Conservation (phyloP, 148 eudicot species). For the Chenopodium formosanum region DNA sequence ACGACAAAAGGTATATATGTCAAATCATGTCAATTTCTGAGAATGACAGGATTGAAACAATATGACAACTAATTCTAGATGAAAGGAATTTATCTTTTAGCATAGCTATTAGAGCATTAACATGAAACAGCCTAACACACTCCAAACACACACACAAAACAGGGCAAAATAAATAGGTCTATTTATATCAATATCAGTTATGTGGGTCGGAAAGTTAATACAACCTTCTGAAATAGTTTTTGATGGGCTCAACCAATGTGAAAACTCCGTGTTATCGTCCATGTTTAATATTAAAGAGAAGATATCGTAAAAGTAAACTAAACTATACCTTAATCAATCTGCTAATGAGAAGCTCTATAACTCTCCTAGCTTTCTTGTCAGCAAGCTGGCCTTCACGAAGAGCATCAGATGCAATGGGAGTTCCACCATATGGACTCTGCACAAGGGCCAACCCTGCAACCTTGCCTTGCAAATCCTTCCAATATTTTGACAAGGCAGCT, state of each 20-base stretch:
- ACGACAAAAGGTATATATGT: background rate
- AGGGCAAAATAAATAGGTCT: background rate
- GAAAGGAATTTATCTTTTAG: background rate
- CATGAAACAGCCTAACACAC: background rate
- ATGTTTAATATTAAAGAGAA: background rate
- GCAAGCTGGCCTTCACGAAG: constrained; percentile 89
- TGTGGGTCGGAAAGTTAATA: no score
- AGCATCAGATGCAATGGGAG: constrained; percentile 83
- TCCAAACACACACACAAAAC: background rate
- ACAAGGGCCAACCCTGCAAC: constrained; percentile 87
- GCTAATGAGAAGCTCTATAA: constrained; percentile 78
- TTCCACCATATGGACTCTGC: constrained; percentile 94
- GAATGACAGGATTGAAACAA: background rate
- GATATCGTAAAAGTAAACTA: background rate
- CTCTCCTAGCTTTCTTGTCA: constrained; percentile 69
- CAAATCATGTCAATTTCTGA: background rate
- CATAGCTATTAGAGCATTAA: background rate
- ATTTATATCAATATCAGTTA: no score
- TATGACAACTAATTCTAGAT: background rate
- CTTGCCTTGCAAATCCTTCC: constrained; percentile 62
- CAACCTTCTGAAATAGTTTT: background rate
- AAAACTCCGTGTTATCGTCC: background rate
- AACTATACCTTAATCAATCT: constrained; percentile 65
- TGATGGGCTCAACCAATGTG: background rate
- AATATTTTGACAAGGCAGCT: constrained; percentile 81